A percentile compares a stretch with the other conserved stretches of the same genome.
Evolutionary conservation across 768 basidiomycete genomes (phyloP).

Genomic region (Tulasnella sp.): DNA sequence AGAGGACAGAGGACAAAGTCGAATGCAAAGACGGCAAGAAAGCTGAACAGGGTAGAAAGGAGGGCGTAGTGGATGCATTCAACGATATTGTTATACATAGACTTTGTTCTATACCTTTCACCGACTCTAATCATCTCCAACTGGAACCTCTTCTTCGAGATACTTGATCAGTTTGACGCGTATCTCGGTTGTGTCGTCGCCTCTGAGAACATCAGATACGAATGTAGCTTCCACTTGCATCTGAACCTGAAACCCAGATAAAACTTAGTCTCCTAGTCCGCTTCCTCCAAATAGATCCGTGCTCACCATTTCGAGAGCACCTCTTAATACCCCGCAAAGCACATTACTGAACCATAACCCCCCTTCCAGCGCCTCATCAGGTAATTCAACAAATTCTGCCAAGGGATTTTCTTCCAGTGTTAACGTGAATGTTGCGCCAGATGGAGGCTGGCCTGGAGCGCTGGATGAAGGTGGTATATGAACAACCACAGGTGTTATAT

Average conservation of each 20-base stretch:
- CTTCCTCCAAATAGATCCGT: neutral
- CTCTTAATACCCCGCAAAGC: conserved; percentile 83
- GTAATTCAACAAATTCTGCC: conserved; percentile 93
- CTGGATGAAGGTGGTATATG: conserved; percentile 32
- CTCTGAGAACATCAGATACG: conserved; percentile 77
- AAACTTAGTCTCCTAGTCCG: neutral
- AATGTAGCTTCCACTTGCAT: conserved; percentile 89
- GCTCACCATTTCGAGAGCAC: conserved; percentile 90
- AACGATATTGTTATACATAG: neutral
- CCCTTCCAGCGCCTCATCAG: conserved; percentile 82
- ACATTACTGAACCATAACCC: conserved; percentile 97
- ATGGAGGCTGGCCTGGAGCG: neutral
- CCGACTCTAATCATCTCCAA: conserved; percentile 64
- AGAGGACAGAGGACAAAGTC: conserved; percentile 86
- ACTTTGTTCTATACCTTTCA: neutral
- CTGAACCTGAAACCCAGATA: conserved; percentile 51
- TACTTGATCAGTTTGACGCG: conserved; percentile 81
- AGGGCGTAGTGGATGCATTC: neutral
- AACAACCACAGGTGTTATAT: conserved; percentile 71
- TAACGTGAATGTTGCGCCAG: conserved; percentile 44
- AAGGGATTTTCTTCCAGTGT: conserved; percentile 92
- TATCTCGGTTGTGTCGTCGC: conserved; percentile 90
- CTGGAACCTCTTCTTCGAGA: conserved; percentile 89
- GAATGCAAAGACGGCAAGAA: conserved; percentile 82
- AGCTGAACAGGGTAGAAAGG: conserved; percentile 76